These are phyloP conservation scores for Chalciporus sp. DNA, from an alignment of 1,284 basidiomycete species.

Conservation along the genomic window DNA sequence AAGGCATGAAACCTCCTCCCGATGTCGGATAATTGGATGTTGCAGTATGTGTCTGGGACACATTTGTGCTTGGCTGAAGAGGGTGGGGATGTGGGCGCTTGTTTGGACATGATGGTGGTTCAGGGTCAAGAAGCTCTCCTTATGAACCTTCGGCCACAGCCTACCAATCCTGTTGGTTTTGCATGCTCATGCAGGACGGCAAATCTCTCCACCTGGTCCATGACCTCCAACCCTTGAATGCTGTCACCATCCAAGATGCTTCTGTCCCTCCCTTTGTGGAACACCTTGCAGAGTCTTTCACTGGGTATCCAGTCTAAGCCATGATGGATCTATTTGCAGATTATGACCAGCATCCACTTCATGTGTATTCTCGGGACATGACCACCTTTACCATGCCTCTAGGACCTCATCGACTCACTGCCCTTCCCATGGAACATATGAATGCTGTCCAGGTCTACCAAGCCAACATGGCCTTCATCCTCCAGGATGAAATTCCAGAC, in stretches of 20 bases:
- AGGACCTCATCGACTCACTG: slow-evolving; percentile 7
- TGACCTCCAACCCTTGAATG: slow-evolving; percentile 32
- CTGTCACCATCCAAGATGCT: slow-evolving; percentile 26
- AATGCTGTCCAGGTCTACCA: too few species aligned
- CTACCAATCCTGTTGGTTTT: slow-evolving; percentile 45
- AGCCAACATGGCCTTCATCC: too few species aligned
- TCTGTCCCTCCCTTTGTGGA: slow-evolving; percentile 16
- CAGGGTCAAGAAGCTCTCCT: too few species aligned
- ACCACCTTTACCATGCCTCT: slow-evolving; percentile 20
- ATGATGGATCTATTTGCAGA: slow-evolving; percentile 17
- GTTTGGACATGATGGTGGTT: too few species aligned
- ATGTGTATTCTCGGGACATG: background rate
- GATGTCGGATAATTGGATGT: too few species aligned
- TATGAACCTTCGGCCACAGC: slow-evolving; percentile 37
- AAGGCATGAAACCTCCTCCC: too few species aligned
- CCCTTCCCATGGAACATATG: slow-evolving; percentile 10
- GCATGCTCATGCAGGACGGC: slow-evolving; percentile 37
- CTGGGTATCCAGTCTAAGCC: slow-evolving; percentile 3
- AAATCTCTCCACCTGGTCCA: slow-evolving; percentile 26
- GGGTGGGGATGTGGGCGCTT: too few species aligned
- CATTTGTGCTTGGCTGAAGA: too few species aligned
- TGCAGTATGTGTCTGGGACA: too few species aligned
- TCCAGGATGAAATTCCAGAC: too few species aligned
- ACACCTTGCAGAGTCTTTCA: slow-evolving; percentile 16
- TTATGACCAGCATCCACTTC: slow-evolving; percentile 14